Evolutionary conservation across 768 basidiomycete genomes (phyloP).

Genomic region (Dacryopinax spathularia): DNA sequence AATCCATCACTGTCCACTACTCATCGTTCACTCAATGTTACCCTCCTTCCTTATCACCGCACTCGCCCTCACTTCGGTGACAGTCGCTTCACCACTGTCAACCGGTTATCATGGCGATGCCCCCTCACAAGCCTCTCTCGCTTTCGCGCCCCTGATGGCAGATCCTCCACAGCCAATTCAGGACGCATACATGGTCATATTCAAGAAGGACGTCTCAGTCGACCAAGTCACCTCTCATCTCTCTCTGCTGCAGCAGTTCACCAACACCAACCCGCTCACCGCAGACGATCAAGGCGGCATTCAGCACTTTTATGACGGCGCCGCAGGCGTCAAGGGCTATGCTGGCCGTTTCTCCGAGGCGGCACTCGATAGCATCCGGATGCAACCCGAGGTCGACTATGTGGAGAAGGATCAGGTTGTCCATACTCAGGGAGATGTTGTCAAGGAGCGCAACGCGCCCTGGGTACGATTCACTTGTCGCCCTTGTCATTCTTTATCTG

Average conservation of each 20-base stretch:
- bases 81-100: not conserved
- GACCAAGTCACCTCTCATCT: constrained; percentile 58
- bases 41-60: not conserved
- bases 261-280: constrained; percentile 40
- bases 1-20: not conserved
- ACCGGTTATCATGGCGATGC: not conserved
- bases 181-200: constrained; percentile 89
- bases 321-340: constrained; percentile 50
- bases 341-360: constrained; percentile 59
- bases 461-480: constrained; percentile 45
- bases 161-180: constrained; percentile 53
- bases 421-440: constrained; percentile 41
- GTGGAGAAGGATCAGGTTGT: constrained; percentile 92
- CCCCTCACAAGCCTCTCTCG: not conserved
- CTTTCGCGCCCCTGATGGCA: not conserved
- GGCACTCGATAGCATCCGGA: constrained; percentile 61
- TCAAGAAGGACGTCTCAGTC: constrained; percentile 54
- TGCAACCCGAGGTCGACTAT: constrained; percentile 79
- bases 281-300: constrained; percentile 32
- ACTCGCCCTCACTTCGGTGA: not conserved
- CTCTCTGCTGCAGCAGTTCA: constrained; percentile 55
- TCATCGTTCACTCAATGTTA: not conserved
- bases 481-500: not conserved
- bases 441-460: constrained; percentile 53
- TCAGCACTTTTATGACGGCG: constrained; percentile 60